Evolutionary conservation across 1,284 basidiomycete genomes (phyloP).

Genomic region (Irpex sp.): DNA sequence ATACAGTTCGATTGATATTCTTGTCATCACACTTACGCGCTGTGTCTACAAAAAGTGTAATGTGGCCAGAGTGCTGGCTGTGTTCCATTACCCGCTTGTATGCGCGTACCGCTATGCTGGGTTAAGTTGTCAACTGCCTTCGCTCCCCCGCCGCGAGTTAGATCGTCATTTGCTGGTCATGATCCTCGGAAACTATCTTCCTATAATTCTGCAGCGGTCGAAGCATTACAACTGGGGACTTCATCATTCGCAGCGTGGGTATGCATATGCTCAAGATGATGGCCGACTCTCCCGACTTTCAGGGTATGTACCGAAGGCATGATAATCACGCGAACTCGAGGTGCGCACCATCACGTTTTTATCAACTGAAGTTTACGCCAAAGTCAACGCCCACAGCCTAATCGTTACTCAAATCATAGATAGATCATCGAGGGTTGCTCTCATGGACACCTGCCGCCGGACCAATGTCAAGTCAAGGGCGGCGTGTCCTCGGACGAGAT

Average conservation of each 20-base stretch:
- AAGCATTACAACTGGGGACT: not conserved
- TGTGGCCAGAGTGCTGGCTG: too few species aligned
- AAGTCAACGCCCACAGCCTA: not conserved
- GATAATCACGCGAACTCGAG: not conserved
- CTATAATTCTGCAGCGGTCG: not conserved
- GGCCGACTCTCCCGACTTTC: not conserved
- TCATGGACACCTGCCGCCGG: not conserved
- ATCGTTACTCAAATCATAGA: not conserved
- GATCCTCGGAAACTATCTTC: not conserved
- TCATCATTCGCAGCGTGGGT: not conserved
- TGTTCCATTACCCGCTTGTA: too few species aligned
- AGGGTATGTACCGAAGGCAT: not conserved
- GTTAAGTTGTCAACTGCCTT: too few species aligned
- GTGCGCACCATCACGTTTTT: not conserved
- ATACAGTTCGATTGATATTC: too few species aligned
- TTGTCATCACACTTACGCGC: too few species aligned
- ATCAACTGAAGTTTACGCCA: not conserved
- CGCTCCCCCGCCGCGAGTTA: too few species aligned
- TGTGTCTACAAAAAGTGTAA: too few species aligned
- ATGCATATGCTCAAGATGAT: not conserved
- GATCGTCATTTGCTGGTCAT: not conserved
- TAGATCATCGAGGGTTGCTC: not conserved
- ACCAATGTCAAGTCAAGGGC: not conserved
- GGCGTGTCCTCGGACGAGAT: not conserved
- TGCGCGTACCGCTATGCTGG: too few species aligned